Evolutionary conservation across 495 filamentous ascomycete genomes (phyloP), one percentile per base, ranked within the genome.

Genomic region (Podospora tetraspora): DNA sequence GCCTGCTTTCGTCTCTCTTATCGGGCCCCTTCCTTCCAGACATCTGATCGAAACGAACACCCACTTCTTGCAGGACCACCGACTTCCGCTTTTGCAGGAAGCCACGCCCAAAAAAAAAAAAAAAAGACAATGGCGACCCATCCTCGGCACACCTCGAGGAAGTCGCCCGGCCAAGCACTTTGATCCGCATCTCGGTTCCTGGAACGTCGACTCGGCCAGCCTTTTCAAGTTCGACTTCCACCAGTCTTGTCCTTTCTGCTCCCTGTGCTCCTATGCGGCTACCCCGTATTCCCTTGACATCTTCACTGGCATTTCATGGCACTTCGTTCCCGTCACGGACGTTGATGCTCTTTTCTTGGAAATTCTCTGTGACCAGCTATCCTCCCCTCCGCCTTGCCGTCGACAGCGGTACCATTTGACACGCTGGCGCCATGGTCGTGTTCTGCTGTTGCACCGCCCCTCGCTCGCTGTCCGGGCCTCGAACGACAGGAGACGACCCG

Each of bases 401-500:
- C 22, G 16, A 16, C 24, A 60, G 62, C 21, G 13, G 37, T 57
- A 58, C 32, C 57, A 16, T 29, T 62, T 69, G 22, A 59, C 61
- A 59, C 68, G 66, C 65, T 43, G 56, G 9, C 59, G 76, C 57
- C 57, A 82, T 82, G 80, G 71, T 77, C 58, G 72, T 79, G 63
- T 71, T 82, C 63, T 82, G 79, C 68, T 82, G 79, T 58, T 82
- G 75, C 66, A 69, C 71, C 23, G 58, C 73, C 22, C 72, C 72
- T 61, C 78, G 76, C 64, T 70, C 74, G 16, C 43, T 52, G 73
- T 61, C 78, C 74, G 66, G 66, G 22, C 19, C 75, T 62, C 30
- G 72, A 62, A 58, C 74, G n/a, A 22, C 61, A n/a, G 32, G 63
- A 10, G 70, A 63, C 70, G 70, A 57, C 63, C 70, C 67, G 32